A percentile compares a stretch with the other conserved stretches of the same genome.
These are phyloP conservation scores for Priceomyces carsonii DNA, from an alignment of 805 yeast genomes.

Conservation along the genomic window DNA sequence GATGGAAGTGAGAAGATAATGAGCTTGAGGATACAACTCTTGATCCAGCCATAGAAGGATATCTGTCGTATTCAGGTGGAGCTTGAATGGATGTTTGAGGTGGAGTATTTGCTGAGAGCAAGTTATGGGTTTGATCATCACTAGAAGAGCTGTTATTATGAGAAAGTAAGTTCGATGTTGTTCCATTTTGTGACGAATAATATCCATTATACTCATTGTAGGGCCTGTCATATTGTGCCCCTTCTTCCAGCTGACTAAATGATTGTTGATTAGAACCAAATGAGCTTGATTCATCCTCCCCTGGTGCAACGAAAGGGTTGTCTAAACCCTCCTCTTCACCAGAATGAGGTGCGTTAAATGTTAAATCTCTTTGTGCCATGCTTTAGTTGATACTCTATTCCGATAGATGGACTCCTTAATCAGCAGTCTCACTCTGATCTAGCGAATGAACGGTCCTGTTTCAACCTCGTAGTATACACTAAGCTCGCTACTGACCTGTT, in stretches of 20 bases:
- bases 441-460: conserved; percentile 5
- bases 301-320: conserved; percentile 11
- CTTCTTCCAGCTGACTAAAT: conserved; percentile 10
- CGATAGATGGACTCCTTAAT: not conserved
- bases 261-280: conserved; percentile 10
- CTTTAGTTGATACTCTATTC: not conserved
- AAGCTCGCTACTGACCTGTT: too few relatives aligned
- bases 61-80: conserved; percentile 66
- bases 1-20: conserved; percentile 19
- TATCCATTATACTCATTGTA: conserved; percentile 40
- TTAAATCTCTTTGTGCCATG: conserved; percentile 16
- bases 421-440: not conserved
- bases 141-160: conserved; percentile 13
- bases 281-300: conserved; percentile 10
- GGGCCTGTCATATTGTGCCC: conserved; percentile 8
- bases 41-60: conserved; percentile 62
- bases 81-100: conserved; percentile 23
- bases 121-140: conserved; percentile 1
- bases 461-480: too few relatives aligned
- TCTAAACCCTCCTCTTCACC: conserved; percentile 4
- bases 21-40: conserved; percentile 56
- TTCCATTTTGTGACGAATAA: conserved; percentile 38
- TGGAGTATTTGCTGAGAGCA: conserved; percentile 4
- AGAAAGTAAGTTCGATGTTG: conserved; percentile 19
- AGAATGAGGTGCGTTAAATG: conserved; percentile 21